These are phyloP conservation scores for Plasmodium billcollinsi DNA, from an alignment of 169 alveolate species.

Conservation along the genomic window DNA sequence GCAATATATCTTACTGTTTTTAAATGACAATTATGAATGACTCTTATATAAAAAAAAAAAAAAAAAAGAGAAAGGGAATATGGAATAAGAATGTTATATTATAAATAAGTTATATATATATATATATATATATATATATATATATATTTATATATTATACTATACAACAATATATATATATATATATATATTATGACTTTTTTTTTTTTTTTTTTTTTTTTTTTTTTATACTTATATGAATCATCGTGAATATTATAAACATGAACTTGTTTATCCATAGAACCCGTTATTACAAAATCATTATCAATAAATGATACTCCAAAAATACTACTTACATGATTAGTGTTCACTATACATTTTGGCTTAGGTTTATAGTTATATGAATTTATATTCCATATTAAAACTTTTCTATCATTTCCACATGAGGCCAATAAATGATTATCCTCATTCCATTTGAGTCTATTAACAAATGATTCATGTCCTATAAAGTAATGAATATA, in stretches of 20 bases:
- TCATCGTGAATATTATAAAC: conserved; percentile 39
- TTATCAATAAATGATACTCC: conserved; percentile 79
- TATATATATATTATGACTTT: neutral
- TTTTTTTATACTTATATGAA: conserved; percentile 17
- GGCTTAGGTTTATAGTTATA: conserved; percentile 26
- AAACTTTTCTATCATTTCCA: conserved; percentile 80
- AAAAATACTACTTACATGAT: conserved; percentile 74
- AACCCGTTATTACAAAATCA: conserved; percentile 68
- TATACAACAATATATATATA: neutral
- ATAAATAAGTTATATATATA: neutral
- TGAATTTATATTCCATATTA: conserved; percentile 73
- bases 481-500: conserved; percentile 30
- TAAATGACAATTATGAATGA: conserved; percentile 52
- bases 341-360: conserved; percentile 16
- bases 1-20: conserved; percentile 75
- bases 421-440: conserved; percentile 79
- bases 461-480: conserved; percentile 79
- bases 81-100: neutral
- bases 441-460: conserved; percentile 80
- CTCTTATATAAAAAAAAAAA: neutral
- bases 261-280: conserved; percentile 77
- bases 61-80: neutral
- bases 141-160: too few relatives aligned
- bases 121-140: too few relatives aligned
- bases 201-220: neutral